phyloP scores from a whole-genome alignment of 257 asterid genomes.

The Eustoma russellianum region DNA sequence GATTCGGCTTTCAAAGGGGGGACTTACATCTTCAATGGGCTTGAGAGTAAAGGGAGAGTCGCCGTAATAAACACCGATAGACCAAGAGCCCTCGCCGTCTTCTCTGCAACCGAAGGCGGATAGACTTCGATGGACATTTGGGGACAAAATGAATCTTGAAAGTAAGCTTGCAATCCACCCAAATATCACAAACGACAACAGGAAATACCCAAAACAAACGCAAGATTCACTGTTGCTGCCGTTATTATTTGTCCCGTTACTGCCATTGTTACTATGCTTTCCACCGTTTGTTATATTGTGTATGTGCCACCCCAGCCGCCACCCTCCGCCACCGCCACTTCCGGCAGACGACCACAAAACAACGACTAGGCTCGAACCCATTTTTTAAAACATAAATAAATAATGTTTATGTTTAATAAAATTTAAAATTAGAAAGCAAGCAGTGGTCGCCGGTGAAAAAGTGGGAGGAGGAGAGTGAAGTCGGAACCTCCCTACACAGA shows the following conservation, averaged over 20 bases:
- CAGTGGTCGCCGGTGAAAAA: not conserved
- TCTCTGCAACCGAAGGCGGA: constrained; percentile 51
- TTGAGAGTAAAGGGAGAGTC: constrained; percentile 88
- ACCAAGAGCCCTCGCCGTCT: constrained; percentile 94
- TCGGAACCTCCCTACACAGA: constrained; percentile 3
- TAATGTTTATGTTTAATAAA: not conserved
- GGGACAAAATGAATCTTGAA: constrained; percentile 42
- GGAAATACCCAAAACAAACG: constrained; percentile 39
- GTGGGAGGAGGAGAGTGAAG: not conserved
- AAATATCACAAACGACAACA: constrained; percentile 50
- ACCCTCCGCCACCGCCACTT: constrained; percentile 12
- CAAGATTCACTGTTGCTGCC: constrained; percentile 13
- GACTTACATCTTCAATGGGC: constrained; percentile 81
- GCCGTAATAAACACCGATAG: constrained; percentile 80
- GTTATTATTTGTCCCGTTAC: constrained; percentile 1
- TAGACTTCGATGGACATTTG: constrained; percentile 51
- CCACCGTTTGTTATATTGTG: not conserved
- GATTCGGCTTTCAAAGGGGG: not conserved
- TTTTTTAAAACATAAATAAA: not conserved
- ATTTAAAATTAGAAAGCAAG: not conserved
- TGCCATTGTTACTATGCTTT: constrained; percentile 9
- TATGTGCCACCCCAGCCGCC: constrained; percentile 13
- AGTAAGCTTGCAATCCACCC: constrained; percentile 63
- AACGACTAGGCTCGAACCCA: constrained; percentile 27
- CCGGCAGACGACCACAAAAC: constrained; percentile 16